A percentile compares a stretch with the other conserved stretches of the same genome.
These are phyloP conservation scores for Chalciporus pseudorubinellus DNA, from an alignment of 768 basidiomycete genomes.

Conservation along the genomic window DNA sequence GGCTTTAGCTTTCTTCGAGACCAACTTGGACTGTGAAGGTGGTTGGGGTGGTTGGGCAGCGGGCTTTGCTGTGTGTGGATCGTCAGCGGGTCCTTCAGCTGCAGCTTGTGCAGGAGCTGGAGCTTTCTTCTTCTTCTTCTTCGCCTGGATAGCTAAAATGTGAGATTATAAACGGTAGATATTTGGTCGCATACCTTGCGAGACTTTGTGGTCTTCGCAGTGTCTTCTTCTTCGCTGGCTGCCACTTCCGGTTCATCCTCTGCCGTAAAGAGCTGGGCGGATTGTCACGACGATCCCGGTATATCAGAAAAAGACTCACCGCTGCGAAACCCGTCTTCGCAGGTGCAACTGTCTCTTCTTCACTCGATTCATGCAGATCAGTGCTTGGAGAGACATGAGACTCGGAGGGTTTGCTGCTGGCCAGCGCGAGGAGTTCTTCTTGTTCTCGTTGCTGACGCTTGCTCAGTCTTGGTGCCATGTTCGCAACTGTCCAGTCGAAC, in stretches of 20 bases:
- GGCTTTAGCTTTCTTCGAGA: constrained; percentile 56
- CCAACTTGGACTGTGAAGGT: constrained; percentile 40
- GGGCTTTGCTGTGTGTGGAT: constrained; percentile 5
- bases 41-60: not conserved
- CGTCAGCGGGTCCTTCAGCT: constrained; percentile 3
- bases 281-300: constrained; percentile 18
- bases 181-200: constrained; percentile 22
- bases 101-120: constrained; percentile 1
- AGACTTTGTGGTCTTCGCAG: constrained; percentile 13
- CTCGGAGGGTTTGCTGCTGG: constrained; percentile 28
- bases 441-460: constrained; percentile 86
- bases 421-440: constrained; percentile 69
- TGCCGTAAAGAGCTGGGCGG: constrained; percentile 42
- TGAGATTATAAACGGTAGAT: not conserved
- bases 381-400: constrained; percentile 1
- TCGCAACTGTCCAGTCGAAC: not conserved
- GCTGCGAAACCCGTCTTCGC: constrained; percentile 41
- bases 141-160: constrained; percentile 22
- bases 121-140: constrained; percentile 42
- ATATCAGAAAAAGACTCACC: constrained; percentile 31
- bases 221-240: constrained; percentile 25
- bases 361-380: constrained; percentile 31
- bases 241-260: constrained; percentile 23
- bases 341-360: constrained; percentile 34
- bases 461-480: constrained; percentile 71